phyloP scores from a whole-genome alignment of 1,284 basidiomycete species.

The Boletus semigastroideus region DNA sequence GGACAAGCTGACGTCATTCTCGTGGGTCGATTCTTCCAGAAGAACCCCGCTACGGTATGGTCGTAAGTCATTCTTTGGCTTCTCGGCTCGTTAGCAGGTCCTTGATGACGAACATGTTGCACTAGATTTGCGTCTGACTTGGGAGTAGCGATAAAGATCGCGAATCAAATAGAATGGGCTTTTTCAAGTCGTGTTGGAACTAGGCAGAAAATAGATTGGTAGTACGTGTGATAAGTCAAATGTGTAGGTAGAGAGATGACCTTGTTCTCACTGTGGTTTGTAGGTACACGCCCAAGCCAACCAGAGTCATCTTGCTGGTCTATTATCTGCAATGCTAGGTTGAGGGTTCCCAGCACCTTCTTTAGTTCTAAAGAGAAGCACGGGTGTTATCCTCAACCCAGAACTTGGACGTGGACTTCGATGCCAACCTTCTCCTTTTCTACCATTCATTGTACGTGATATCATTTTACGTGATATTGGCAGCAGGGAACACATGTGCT shows the following conservation, averaged over 20 bases:
- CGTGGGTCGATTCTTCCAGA: constrained; percentile 57
- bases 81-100: neutral
- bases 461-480: neutral
- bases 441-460: neutral
- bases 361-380: neutral
- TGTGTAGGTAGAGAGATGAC: neutral
- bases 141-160: constrained; percentile 42
- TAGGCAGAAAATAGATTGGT: constrained; percentile 10
- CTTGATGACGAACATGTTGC: neutral
- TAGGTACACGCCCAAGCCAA: no score
- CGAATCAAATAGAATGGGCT: constrained; percentile 54
- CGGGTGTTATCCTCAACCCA: neutral
- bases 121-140: constrained; percentile 50
- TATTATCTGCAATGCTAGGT: neutral
- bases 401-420: neutral
- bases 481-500: neutral
- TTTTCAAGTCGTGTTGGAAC: constrained; percentile 36
- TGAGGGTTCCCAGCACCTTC: neutral
- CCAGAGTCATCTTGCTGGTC: no score
- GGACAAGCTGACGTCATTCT: constrained; percentile 56
- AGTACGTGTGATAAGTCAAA: neutral
- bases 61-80: constrained; percentile 23
- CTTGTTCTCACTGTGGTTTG: neutral
- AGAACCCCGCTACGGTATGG: constrained; percentile 52
- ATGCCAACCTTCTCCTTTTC: neutral